These are phyloP conservation scores for Pyronema omphalodes DNA, from an alignment of 495 filamentous ascomycete genomes.

Conservation along the genomic window DNA sequence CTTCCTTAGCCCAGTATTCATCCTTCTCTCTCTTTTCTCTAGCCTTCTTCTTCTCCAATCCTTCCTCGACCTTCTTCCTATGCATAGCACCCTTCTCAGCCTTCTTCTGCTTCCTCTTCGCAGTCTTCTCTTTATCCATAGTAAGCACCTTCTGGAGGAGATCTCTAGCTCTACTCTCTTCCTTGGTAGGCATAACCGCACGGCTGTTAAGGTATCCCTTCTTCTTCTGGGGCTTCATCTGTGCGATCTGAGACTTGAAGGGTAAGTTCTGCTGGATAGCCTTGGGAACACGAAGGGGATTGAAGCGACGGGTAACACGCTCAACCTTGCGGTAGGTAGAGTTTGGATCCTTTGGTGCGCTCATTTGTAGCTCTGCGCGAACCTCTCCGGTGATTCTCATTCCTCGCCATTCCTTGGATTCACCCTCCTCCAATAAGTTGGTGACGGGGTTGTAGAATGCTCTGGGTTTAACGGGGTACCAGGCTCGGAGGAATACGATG, in stretches of 20 bases:
- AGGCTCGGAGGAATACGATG: constrained; percentile 85
- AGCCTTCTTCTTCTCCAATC: constrained; percentile 59
- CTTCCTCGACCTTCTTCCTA: constrained; percentile 58
- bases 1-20: constrained; percentile 84
- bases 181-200: constrained; percentile 56
- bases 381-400: constrained; percentile 96
- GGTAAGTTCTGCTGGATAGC: constrained; percentile 71
- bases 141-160: constrained; percentile 89
- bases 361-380: constrained; percentile 51
- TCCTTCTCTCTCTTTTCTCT: constrained; percentile 79
- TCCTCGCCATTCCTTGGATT: constrained; percentile 46
- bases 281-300: constrained; percentile 74
- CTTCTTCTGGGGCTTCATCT: constrained; percentile 59
- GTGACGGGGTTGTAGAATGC: constrained; percentile 94
- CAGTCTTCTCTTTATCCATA: constrained; percentile 73
- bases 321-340: constrained; percentile 69
- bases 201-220: constrained; percentile 88
- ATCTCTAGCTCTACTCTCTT: constrained; percentile 75
- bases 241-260: constrained; percentile 77
- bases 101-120: constrained; percentile 63
- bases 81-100: constrained; percentile 65
- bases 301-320: constrained; percentile 70
- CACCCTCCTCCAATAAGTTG: constrained; percentile 45
- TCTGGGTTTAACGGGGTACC: constrained; percentile 88
- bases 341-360: constrained; percentile 60